phyloP scores from a whole-genome alignment of 1,139 yeast genomes.

The Lodderomyces elongisporus region DNA sequence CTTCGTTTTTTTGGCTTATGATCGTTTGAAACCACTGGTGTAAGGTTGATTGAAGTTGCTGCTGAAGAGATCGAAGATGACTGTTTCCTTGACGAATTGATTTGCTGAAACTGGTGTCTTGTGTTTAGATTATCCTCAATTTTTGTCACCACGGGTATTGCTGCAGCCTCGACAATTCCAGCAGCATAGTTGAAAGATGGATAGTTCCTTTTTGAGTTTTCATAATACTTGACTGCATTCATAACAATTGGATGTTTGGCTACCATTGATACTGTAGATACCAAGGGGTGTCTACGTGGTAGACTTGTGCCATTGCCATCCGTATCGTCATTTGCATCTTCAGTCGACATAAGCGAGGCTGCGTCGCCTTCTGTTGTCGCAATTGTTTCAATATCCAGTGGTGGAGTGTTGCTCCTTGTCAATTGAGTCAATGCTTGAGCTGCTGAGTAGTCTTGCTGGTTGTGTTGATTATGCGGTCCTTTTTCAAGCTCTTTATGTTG shows the following conservation, averaged over 20 bases:
- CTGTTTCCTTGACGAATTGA: conserved; percentile 9
- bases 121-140: conserved; percentile 44
- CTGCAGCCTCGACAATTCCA: conserved; percentile 59
- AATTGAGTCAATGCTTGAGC: conserved; percentile 41
- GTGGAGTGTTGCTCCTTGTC: conserved; percentile 17
- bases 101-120: conserved; percentile 25
- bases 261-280: conserved; percentile 41
- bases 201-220: conserved; percentile 47
- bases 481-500: conserved; percentile 3
- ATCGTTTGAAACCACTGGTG: conserved; percentile 9
- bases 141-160: conserved; percentile 51
- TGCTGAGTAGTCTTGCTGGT: conserved; percentile 30
- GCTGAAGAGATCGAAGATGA: conserved; percentile 4
- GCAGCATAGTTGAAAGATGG: conserved; percentile 65
- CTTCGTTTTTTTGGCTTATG: conserved; percentile 21
- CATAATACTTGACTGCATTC: conserved; percentile 57
- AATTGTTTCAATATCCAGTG: conserved; percentile 10
- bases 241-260: conserved; percentile 47
- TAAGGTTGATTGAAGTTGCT: conserved; percentile 5
- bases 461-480: conserved; percentile 6
- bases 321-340: neutral
- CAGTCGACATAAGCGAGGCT: neutral
- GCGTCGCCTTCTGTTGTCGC: neutral
- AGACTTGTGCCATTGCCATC: conserved; percentile 3
- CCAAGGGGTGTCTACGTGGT: conserved; percentile 31